Evolutionary conservation across 768 basidiomycete genomes (phyloP).

Genomic region (Russula compacta): DNA sequence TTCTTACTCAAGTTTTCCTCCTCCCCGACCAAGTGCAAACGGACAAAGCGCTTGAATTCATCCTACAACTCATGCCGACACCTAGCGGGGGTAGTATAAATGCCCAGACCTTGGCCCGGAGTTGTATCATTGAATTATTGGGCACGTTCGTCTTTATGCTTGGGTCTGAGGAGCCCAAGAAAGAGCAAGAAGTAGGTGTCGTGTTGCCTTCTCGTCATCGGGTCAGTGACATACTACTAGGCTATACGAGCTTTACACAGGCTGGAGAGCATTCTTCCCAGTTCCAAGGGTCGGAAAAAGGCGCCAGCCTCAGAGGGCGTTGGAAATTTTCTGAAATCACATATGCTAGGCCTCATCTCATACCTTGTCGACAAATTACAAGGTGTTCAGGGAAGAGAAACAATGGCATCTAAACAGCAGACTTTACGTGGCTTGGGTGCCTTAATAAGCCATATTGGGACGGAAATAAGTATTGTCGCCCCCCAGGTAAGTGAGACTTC

Average conservation of each 20-base stretch:
- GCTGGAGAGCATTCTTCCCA: conserved; percentile 30
- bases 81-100: conserved; percentile 32
- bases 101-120: conserved; percentile 48
- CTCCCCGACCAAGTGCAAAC: conserved; percentile 46
- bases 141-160: conserved; percentile 68
- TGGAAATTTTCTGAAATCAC: conserved; percentile 53
- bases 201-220: not conserved
- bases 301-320: conserved; percentile 31
- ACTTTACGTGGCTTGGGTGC: conserved; percentile 73
- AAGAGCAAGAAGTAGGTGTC: conserved; percentile 29
- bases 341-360: conserved; percentile 80
- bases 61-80: conserved; percentile 47
- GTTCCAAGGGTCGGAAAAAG: conserved; percentile 24
- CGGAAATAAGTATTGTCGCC: conserved; percentile 63
- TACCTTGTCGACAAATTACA: conserved; percentile 81
- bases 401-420: conserved; percentile 56
- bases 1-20: conserved; percentile 62
- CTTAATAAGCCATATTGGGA: conserved; percentile 61
- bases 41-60: conserved; percentile 50
- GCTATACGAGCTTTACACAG: conserved; percentile 38
- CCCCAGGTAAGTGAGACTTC: conserved; percentile 57
- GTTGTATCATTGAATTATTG: conserved; percentile 59
- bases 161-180: conserved; percentile 53
- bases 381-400: conserved; percentile 72
- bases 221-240: conserved; percentile 14